These are phyloP conservation scores for Ogataea saltuana DNA, from an alignment of 805 yeast genomes.

Conservation along the genomic window DNA sequence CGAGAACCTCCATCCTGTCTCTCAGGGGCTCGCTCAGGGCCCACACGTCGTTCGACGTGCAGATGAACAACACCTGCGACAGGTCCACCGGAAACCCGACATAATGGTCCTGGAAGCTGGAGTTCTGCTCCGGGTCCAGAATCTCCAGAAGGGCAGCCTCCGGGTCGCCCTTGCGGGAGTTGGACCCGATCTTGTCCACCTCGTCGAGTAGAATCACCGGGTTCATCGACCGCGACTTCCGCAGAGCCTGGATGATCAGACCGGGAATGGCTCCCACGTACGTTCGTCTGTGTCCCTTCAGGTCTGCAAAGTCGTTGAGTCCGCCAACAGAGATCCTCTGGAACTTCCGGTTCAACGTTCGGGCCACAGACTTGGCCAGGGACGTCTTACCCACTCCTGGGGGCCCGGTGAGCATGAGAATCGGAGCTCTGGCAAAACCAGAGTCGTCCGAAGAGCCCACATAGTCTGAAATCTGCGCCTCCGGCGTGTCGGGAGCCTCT, in stretches of 20 bases:
- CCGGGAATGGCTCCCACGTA: slow-evolving; percentile 95
- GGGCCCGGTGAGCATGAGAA: slow-evolving; percentile 81
- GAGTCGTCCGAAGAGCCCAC: too few species aligned
- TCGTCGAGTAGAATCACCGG: slow-evolving; percentile 85
- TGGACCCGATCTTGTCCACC: slow-evolving; percentile 59
- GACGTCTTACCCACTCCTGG: slow-evolving; percentile 95
- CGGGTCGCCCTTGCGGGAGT: slow-evolving; percentile 65
- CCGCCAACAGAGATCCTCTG: slow-evolving; percentile 87
- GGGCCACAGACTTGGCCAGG: slow-evolving; percentile 78
- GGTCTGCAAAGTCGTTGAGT: slow-evolving; percentile 83
- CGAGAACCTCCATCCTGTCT: slow-evolving; percentile 83
- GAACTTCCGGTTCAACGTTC: slow-evolving; percentile 68
- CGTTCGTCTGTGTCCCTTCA: slow-evolving; percentile 87
- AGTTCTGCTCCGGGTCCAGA: slow-evolving; percentile 87
- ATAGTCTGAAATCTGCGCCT: too few species aligned
- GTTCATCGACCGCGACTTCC: slow-evolving; percentile 75
- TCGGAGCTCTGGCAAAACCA: slow-evolving; percentile 62
- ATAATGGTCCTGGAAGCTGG: slow-evolving; percentile 75
- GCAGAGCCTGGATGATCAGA: slow-evolving; percentile 68
- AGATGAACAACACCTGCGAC: slow-evolving; percentile 76
- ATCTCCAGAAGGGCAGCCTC: slow-evolving; percentile 88
- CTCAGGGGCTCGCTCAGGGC: slow-evolving; percentile 73
- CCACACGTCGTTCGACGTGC: slow-evolving; percentile 80
- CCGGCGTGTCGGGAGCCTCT: too few species aligned
- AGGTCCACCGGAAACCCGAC: slow-evolving; percentile 83